These are phyloP conservation scores for Amauroascus niger DNA, from an alignment of 2,329 filamentous ascomycete species.

Conservation along the genomic window DNA sequence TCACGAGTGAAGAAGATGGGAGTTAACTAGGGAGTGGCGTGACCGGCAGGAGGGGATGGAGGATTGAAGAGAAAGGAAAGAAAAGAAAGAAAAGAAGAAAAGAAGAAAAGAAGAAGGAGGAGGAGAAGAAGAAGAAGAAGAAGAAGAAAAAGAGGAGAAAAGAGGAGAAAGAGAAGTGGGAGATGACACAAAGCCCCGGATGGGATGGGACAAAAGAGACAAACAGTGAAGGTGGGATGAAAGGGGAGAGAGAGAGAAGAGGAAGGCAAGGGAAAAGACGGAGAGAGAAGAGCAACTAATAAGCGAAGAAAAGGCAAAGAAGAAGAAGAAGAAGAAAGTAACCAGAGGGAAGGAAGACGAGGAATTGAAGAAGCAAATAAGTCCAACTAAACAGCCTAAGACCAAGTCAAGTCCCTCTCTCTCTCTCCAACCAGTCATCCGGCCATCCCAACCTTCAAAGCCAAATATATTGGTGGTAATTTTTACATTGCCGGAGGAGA, in stretches of 20 bases:
- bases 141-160: constrained; percentile 15
- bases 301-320: constrained; percentile 16
- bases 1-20: neutral
- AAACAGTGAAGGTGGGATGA: no score
- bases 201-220: no score
- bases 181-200: neutral
- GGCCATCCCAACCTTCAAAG: no score
- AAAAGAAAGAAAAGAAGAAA: constrained; percentile 16
- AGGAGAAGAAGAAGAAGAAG: constrained; percentile 15
- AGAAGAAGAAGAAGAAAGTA: constrained; percentile 17
- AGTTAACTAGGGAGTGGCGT: neutral
- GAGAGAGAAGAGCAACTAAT: neutral
- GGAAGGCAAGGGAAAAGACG: neutral
- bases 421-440: no score
- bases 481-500: no score
- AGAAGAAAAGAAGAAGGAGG: neutral
- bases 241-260: neutral
- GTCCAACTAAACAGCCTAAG: no score
- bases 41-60: constrained; percentile 15
- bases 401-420: no score
- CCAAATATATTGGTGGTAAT: no score
- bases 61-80: constrained; percentile 20
- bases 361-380: neutral
- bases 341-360: neutral
- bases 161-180: neutral